A percentile compares a stretch with the other conserved stretches of the same genome.
Evolutionary conservation across 1,284 basidiomycete genomes (phyloP).

Genomic region (Melampsora americana): DNA sequence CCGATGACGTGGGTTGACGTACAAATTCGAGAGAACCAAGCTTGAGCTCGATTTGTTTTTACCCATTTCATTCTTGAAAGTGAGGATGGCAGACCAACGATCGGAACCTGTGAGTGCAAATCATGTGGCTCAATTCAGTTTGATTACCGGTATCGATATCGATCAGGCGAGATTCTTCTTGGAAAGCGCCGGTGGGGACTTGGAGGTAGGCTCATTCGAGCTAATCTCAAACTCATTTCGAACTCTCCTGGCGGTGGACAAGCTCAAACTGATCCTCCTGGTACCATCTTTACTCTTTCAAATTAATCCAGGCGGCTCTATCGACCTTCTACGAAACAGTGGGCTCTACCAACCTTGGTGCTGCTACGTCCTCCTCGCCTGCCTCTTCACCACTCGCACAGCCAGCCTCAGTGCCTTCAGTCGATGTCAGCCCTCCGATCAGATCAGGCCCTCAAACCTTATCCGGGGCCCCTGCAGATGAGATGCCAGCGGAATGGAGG

Average conservation of each 20-base stretch:
- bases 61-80: background rate
- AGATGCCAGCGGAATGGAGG: constrained; percentile 49
- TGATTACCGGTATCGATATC: constrained; percentile 52
- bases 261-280: background rate
- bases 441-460: constrained; percentile 53
- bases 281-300: no score
- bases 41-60: no score
- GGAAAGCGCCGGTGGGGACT: constrained; percentile 53
- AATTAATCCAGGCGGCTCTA: constrained; percentile 51
- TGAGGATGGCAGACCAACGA: background rate
- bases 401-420: constrained; percentile 22
- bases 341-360: constrained; percentile 46
- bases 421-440: no score
- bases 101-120: background rate
- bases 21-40: no score
- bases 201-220: constrained; percentile 46
- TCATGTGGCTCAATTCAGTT: constrained; percentile 32
- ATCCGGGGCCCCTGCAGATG: constrained; percentile 52
- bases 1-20: no score
- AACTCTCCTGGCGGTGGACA: background rate
- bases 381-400: constrained; percentile 32
- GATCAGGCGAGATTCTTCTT: constrained; percentile 55
- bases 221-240: background rate
- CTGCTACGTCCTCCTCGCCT: constrained; percentile 29
- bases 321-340: constrained; percentile 54